Evolutionary conservation across 192 early-diverging fungal species (phyloP), one percentile per base, ranked within the genome.

Genomic region (Diversispora eburnea): DNA sequence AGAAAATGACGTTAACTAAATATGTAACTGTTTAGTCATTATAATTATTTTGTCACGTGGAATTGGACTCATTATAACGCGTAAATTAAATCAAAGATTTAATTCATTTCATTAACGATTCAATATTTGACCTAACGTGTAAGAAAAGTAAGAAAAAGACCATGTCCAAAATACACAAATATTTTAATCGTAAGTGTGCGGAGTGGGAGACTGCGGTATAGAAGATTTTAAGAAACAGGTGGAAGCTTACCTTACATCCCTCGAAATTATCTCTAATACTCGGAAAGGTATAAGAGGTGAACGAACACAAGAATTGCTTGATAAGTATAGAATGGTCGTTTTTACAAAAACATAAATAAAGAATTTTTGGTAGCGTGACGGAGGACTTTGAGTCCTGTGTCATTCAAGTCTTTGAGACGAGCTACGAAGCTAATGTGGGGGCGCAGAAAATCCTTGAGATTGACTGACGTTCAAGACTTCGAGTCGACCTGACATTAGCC

Each of bases 381-480:
- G 64, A 42, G 46, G 48, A 49, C n/a, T 7, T 51, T 20, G 25
- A 20, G 47, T 20, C 25, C n/a, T 33, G 65, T 67, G 25, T 67
- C n/a, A 67, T 67, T 67, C 65, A 67, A 66, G 65, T 67, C 65
- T 67, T 33, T 20, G 25, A 20, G 65, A 51, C 47, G 65, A 67
- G 47, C 65, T 51, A 67, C 65, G 47, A 67, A 67, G 65, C 25
- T 67, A 67, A 33, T 67, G 47, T 25, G 46, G 65, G 65, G 65
- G 65, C 47, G 65, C 17, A 22, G n/a, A 33, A 20, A 67, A 67
- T 67, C 65, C 48, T 33, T 20, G 25, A 20, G 65, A 33, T 67
- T 67, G 19, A 8, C n/a, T 48, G 0, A 51, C 3, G 47, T 67
- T 67, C 65, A 67, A 67, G 65, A 33, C 47, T 67, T 39, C 9